These are phyloP conservation scores for Eragrostis nindensis DNA, from an alignment of 176 grass and related monocot genomes.

Conservation along the genomic window DNA sequence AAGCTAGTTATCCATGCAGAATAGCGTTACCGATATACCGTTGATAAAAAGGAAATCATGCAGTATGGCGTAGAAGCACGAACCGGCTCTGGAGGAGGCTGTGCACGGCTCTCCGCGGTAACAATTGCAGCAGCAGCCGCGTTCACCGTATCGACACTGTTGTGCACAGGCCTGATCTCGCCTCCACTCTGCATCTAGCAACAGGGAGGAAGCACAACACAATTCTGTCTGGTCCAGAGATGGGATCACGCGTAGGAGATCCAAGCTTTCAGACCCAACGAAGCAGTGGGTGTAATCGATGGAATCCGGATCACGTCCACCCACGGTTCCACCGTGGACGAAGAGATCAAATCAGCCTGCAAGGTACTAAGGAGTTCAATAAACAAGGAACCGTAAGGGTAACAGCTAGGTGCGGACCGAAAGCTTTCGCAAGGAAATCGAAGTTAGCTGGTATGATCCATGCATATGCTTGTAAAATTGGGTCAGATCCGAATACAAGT, in stretches of 20 bases:
- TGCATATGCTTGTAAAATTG: background rate
- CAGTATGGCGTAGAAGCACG: background rate
- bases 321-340: background rate
- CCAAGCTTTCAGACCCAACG: constrained; percentile 10
- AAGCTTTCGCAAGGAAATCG: background rate
- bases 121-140: constrained; percentile 80
- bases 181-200: constrained; percentile 43
- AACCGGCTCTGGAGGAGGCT: constrained; percentile 68
- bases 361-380: background rate
- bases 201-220: background rate
- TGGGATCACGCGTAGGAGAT: constrained; percentile 21
- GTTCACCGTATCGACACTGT: constrained; percentile 87
- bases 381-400: background rate
- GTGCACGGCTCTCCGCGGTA: constrained; percentile 63
- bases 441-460: background rate
- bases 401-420: background rate
- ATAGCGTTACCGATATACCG: background rate
- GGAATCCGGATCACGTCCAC: constrained; percentile 11
- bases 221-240: background rate
- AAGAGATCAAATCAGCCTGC: constrained; percentile 22
- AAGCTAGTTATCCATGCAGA: background rate
- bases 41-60: background rate
- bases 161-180: constrained; percentile 68
- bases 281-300: background rate
- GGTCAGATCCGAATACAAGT: background rate